These are phyloP conservation scores for Phymatotrichopsis omnivora DNA, from an alignment of 2,329 filamentous ascomycete genomes.

Conservation along the genomic window DNA sequence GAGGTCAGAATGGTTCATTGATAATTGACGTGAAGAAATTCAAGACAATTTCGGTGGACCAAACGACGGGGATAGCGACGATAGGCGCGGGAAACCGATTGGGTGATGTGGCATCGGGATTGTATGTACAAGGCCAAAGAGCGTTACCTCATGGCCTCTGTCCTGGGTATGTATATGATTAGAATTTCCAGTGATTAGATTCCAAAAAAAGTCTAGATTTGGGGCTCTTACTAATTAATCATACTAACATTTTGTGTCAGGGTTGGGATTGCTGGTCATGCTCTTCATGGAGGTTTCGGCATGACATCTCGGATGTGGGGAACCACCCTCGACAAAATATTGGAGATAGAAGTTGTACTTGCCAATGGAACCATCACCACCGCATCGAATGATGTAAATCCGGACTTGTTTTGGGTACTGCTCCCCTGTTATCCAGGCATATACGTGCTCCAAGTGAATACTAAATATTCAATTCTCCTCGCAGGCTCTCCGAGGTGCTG, in stretches of 20 bases:
- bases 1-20: slow-evolving; percentile 43
- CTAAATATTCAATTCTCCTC: neutral
- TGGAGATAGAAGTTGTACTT: slow-evolving; percentile 48
- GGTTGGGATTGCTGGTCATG: slow-evolving; percentile 41
- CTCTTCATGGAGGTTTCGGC: slow-evolving; percentile 46
- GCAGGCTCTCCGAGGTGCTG: slow-evolving; percentile 47
- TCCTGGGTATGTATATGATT: slow-evolving; percentile 37
- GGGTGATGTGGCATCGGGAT: slow-evolving; percentile 42
- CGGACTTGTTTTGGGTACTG: slow-evolving; percentile 46
- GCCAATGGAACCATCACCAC: slow-evolving; percentile 44
- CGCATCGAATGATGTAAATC: slow-evolving; percentile 41
- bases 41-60: slow-evolving; percentile 46
- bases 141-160: slow-evolving; percentile 52
- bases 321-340: slow-evolving; percentile 45
- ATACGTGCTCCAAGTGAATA: neutral
- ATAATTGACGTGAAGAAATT: slow-evolving; percentile 48
- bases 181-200: neutral
- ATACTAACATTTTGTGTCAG: slow-evolving; percentile 12
- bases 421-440: neutral
- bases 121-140: slow-evolving; percentile 43
- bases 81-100: slow-evolving; percentile 47
- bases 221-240: neutral
- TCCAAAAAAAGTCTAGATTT: too few species aligned
- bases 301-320: slow-evolving; percentile 53
- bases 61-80: slow-evolving; percentile 44